Conservation (phyloP, 108 stramenopile species). For the Fragilariopsis cylindrus region DNA sequence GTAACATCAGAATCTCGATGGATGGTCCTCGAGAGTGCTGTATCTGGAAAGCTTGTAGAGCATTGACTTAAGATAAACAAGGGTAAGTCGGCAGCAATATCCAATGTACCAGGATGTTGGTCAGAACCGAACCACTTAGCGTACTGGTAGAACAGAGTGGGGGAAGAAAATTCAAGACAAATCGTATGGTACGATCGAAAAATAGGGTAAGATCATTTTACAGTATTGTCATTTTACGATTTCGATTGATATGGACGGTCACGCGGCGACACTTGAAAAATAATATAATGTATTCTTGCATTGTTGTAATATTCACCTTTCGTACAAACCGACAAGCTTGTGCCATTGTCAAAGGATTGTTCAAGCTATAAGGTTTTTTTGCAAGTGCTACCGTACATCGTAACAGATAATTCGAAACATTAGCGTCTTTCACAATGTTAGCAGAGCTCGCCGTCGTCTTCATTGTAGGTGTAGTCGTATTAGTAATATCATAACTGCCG, state of each 20-base stretch:
- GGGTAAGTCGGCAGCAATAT: constrained; percentile 52
- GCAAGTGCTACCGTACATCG: constrained; percentile 51
- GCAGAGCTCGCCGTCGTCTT: no score
- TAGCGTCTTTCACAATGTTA: background rate
- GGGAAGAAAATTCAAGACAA: constrained; percentile 6
- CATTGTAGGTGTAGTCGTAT: background rate
- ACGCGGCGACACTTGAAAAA: no score
- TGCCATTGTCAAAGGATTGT: constrained; percentile 56
- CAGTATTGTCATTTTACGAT: background rate
- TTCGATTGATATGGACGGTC: no score
- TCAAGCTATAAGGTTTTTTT: constrained; percentile 40
- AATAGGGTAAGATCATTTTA: constrained; percentile 2
- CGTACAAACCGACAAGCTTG: constrained; percentile 49
- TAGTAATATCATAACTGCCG: background rate
- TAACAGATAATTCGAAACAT: constrained; percentile 21
- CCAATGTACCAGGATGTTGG: constrained; percentile 29
- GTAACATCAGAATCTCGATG: constrained; percentile 28
- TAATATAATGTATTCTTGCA: background rate
- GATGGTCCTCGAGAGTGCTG: constrained; percentile 23
- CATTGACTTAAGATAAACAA: constrained; percentile 49
- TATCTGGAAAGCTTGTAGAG: constrained; percentile 26
- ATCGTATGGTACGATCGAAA: background rate
- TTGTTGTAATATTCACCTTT: constrained; percentile 36
- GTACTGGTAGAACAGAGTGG: constrained; percentile 33
- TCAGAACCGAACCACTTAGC: constrained; percentile 34